These are phyloP conservation scores for Grifola frondosa DNA, from an alignment of 1,284 basidiomycete genomes.

Conservation along the genomic window DNA sequence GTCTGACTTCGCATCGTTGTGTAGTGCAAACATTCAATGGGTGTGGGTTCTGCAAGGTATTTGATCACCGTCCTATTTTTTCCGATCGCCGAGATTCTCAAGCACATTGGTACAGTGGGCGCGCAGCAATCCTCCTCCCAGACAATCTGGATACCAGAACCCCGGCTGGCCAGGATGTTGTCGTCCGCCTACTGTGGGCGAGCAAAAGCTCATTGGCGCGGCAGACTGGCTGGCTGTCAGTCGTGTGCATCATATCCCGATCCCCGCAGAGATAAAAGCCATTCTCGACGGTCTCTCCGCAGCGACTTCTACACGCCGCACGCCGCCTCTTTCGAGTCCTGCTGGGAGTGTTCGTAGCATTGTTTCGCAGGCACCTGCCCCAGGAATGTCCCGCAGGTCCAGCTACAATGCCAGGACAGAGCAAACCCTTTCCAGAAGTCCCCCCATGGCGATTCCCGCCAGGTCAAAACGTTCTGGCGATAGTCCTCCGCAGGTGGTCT, in stretches of 20 bases:
- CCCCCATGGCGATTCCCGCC: constrained; percentile 35
- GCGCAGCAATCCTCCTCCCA: constrained; percentile 51
- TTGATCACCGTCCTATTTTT: constrained; percentile 13
- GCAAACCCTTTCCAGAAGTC: constrained; percentile 24
- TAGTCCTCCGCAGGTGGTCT: constrained; percentile 46
- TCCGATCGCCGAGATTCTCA: constrained; percentile 30
- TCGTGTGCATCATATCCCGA: constrained; percentile 64
- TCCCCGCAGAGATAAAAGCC: constrained; percentile 67
- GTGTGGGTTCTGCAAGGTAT: constrained; percentile 82
- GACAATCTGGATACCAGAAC: constrained; percentile 58
- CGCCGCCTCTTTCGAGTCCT: constrained; percentile 28
- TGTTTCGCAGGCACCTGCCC: constrained; percentile 27
- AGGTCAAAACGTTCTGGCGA: constrained; percentile 44
- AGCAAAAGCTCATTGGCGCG: constrained; percentile 59
- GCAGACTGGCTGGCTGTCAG: constrained; percentile 81
- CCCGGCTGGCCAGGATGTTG: constrained; percentile 84
- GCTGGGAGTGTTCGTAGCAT: constrained; percentile 29
- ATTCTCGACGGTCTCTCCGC: constrained; percentile 52
- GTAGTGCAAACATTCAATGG: constrained; percentile 79
- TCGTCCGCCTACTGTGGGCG: constrained; percentile 58
- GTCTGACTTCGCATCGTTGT: constrained; percentile 20
- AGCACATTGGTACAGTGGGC: constrained; percentile 57
- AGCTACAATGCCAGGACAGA: constrained; percentile 37
- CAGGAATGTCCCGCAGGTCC: constrained; percentile 50
- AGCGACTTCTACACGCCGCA: constrained; percentile 20